A percentile compares a stretch with the other conserved stretches of the same genome.
These are phyloP conservation scores for Russula vinacea DNA, from an alignment of 768 basidiomycete genomes.

Conservation along the genomic window DNA sequence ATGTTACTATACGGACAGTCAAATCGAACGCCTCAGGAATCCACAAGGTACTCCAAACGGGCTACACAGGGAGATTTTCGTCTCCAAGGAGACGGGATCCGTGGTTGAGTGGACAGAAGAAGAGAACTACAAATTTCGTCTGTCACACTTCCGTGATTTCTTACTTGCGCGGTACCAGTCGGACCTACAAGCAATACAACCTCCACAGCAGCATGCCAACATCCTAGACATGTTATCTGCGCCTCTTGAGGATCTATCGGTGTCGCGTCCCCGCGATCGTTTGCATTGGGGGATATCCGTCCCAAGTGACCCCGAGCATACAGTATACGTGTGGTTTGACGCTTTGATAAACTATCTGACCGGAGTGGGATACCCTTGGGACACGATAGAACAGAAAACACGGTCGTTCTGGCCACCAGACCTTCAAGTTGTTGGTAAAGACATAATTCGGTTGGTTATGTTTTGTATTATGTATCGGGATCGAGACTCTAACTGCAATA, in stretches of 20 bases:
- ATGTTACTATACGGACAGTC: conserved; percentile 72
- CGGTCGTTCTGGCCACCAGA: conserved; percentile 68
- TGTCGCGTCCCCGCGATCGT: conserved; percentile 74
- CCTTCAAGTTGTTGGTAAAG: conserved; percentile 87
- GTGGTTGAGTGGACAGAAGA: conserved; percentile 79
- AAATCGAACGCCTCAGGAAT: conserved; percentile 42
- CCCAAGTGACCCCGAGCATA: conserved; percentile 73
- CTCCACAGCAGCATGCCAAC: conserved; percentile 52
- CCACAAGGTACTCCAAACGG: conserved; percentile 34
- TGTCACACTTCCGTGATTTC: conserved; percentile 59
- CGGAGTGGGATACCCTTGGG: conserved; percentile 71
- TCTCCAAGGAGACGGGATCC: conserved; percentile 75
- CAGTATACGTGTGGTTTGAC: conserved; percentile 95
- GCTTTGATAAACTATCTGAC: conserved; percentile 84
- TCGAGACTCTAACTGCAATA: conserved; percentile 33
- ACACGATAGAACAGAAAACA: conserved; percentile 27
- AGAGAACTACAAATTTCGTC: conserved; percentile 85
- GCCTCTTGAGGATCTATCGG: conserved; percentile 69
- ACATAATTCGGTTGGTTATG: conserved; percentile 66
- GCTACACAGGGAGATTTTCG: conserved; percentile 26
- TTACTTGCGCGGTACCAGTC: conserved; percentile 51
- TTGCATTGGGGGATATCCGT: conserved; percentile 85
- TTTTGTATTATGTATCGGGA: not conserved
- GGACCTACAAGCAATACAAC: conserved; percentile 47
- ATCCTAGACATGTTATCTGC: conserved; percentile 48